Conservation (phyloP, 495 filamentous ascomycete species). For the Xylaria sp. region DNA sequence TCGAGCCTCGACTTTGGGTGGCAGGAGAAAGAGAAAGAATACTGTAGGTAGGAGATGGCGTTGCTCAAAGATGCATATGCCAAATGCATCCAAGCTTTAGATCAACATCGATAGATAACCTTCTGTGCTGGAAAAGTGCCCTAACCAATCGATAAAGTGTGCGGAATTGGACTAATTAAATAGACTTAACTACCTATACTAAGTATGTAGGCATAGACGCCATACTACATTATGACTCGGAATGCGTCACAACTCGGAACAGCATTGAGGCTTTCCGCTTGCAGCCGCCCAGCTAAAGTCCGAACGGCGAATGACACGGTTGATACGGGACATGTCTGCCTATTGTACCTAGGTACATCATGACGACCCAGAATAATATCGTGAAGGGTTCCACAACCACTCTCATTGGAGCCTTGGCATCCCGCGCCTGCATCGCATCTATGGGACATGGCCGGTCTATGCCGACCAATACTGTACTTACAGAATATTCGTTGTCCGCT, state of each 20-base stretch:
- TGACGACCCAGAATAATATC: too few species aligned
- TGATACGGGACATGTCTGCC: too few species aligned
- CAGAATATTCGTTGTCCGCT: too few species aligned
- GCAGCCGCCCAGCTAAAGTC: conserved; percentile 1
- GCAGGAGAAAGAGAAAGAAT: not conserved
- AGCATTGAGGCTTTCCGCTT: not conserved
- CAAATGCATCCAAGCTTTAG: not conserved
- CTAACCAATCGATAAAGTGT: not conserved
- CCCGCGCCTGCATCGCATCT: not conserved
- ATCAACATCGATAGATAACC: not conserved
- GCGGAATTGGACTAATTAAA: not conserved
- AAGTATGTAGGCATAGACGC: not conserved
- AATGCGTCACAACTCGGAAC: not conserved
- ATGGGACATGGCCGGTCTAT: not conserved
- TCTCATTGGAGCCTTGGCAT: not conserved
- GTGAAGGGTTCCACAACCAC: not conserved
- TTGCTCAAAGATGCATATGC: not conserved
- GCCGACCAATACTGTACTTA: not conserved
- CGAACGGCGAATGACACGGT: not conserved
- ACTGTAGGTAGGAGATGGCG: not conserved
- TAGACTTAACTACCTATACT: too few species aligned
- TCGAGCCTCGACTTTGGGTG: not conserved
- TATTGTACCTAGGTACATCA: too few species aligned
- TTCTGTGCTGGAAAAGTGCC: not conserved
- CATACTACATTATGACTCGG: not conserved